A percentile compares a stretch with the other conserved stretches of the same genome.
phyloP scores from a whole-genome alignment of 345 rosid genomes.

The Eucalyptus melliodora region DNA sequence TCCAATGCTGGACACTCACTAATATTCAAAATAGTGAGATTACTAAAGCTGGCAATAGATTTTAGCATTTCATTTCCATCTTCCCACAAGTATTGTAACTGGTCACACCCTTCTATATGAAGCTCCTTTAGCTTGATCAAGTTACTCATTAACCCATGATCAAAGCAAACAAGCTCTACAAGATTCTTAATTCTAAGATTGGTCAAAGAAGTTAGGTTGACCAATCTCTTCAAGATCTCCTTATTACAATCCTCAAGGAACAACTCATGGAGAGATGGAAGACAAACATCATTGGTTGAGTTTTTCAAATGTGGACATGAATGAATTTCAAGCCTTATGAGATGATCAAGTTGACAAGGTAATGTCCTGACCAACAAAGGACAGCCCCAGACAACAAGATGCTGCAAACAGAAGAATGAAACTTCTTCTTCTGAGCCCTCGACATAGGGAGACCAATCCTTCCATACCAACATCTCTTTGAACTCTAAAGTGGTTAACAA shows the following conservation, averaged over 20 bases:
- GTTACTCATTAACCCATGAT: not conserved
- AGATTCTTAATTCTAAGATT: not conserved
- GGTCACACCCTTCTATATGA: not conserved
- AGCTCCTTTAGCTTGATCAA: not conserved
- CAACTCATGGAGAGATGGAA: not conserved
- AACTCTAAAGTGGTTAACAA: not conserved
- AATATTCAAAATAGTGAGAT: no score
- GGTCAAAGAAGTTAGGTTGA: not conserved
- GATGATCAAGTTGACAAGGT: not conserved
- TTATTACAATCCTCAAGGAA: not conserved
- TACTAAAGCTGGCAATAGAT: no score
- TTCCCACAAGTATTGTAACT: not conserved
- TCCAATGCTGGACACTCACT: rapidly evolving
- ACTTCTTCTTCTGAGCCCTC: not conserved
- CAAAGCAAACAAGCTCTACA: not conserved
- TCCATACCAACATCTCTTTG: not conserved
- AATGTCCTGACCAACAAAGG: not conserved
- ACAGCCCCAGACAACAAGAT: not conserved
- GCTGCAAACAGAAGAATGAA: not conserved
- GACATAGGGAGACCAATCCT: not conserved
- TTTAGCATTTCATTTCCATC: not conserved
- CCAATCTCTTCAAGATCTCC: no score
- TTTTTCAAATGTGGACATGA: not conserved
- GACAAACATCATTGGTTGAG: not conserved
- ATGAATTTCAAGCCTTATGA: not conserved